Percentiles rank a stretch among this genome's conserved stretches.
phyloP scores from a whole-genome alignment of 495 filamentous ascomycete genomes.

The Neurospora sublineolata region DNA sequence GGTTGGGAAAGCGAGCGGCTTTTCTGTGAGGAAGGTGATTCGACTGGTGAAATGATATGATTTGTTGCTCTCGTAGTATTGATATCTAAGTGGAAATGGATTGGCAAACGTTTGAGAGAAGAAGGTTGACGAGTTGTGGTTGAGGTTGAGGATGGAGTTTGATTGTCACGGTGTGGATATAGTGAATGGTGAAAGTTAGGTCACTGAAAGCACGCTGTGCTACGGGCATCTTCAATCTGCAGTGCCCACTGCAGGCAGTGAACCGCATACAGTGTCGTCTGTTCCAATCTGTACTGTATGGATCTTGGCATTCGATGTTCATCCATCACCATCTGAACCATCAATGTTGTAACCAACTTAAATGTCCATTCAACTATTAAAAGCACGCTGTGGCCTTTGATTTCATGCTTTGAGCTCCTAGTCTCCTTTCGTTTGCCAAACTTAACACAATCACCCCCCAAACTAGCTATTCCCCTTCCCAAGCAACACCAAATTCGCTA shows the following conservation, averaged over 20 bases:
- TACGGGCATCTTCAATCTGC: background rate
- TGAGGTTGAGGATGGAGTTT: background rate
- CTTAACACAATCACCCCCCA: background rate
- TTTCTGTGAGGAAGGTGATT: background rate
- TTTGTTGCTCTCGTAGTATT: background rate
- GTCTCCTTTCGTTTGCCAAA: background rate
- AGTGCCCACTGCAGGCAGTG: too few species aligned
- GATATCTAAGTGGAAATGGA: background rate
- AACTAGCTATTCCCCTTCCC: slow-evolving; percentile 34
- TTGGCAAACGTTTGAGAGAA: background rate
- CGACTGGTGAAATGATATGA: background rate
- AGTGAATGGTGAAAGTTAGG: background rate
- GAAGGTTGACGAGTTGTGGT: background rate
- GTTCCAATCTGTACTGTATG: background rate
- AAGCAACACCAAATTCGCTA: slow-evolving; percentile 59
- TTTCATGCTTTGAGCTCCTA: background rate
- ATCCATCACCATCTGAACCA: background rate
- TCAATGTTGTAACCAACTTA: background rate
- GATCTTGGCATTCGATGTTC: background rate
- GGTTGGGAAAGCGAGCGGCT: background rate
- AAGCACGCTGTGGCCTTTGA: background rate
- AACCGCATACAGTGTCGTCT: background rate
- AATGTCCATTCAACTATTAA: background rate
- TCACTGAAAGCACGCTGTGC: background rate
- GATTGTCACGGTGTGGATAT: background rate